Evolutionary conservation across 108 stramenopile genomes (phyloP), one percentile per base, ranked within the genome.

Genomic region (Hondaea fermentalgiana): DNA sequence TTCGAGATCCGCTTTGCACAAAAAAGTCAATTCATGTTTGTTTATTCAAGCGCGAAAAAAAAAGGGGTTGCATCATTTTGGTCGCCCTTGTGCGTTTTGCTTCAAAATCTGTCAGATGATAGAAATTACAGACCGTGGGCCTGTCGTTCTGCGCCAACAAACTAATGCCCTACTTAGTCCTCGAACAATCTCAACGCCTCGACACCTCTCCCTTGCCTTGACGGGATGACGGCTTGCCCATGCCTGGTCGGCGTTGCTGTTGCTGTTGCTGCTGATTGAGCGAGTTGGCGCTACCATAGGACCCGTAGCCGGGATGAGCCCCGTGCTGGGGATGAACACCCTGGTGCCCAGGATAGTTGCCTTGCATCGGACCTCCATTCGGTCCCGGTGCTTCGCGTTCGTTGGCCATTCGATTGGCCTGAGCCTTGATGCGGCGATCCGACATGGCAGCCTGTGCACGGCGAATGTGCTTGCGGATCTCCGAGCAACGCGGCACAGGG

Each of bases 401-500:
- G 87, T 21, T 44, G 4, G 57, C 44, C 44, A 89, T 88, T 8
- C 60, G 76, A 17, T 64, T n/a, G 10, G 76, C 14, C 76, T 83
- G 76, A 0, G 60, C 60, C 42, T 44, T n/a, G 45, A 88, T 88
- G 44, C 69, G 69, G 44, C 69, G 43, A 88, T 71, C 47, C 23
- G 47, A 28, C 35, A 47, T 25, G 87, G 45, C 58, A 17, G 60
- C 87, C 44, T 72, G 87, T 88, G 58, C 60, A 43, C 76, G 76
- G 51, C 76, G 76, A 23, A 93, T 87, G 29, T 91, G 90, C 93
- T 98, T 97, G n/a, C 97, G 91, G 72, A 98, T 96, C 45, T 97
- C 97, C 90, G 95, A 93, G 90, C 99, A 99, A 72, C 97, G 97
- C 10, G 97, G 98, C 23, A 99, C 99, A 35, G 93, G 93, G 89